Base-by-base conservation (phyloP, 345 rosid species). In the Hirschfeldia incana region DNA sequence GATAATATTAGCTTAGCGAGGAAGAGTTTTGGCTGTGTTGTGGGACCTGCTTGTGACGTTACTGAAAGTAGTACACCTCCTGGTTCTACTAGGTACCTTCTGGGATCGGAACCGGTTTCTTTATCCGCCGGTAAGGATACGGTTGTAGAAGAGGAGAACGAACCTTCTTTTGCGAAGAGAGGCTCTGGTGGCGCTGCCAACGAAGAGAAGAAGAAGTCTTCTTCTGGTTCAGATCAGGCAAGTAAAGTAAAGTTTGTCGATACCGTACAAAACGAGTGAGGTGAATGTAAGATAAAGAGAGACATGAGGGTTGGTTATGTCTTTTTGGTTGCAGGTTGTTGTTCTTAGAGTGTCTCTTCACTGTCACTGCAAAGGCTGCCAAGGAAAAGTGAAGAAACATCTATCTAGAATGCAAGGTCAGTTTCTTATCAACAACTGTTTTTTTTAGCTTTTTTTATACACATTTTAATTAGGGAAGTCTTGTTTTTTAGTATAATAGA, bases 361-460 rank as follows among this genome's bases (percentile, higher is more conserved):
- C 60, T 79, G 82, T 29, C 75, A 79, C 81, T 92, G 97, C 86
- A 92, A 79, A 91, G 98, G 94, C 51, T 94, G 97, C 71, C 86
- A 88, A 83, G 91, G 93, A 70, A 92, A 92, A 92, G 83, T 92
- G 42, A 91, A 87, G 84, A 94, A 94, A 83, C 94, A 92, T 89
- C 78, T 92, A 61, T 94, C 98, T 55, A 92, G 83, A 91, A 94
- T 94, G 97, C 85, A 89, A 87, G 98, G 98, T 94, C 8, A 32
- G 44, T 29, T 2, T 68, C 65, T 59, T 59, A 26, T 9, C 13
- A 21, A 21, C 62, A 58, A 21, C 3, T 59, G 1, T 26, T 26
- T 21, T 66, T 37, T 37, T 4, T 34, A 33, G 15, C 15, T 4
- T 17, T 1, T 11, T 27, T 2, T 12, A 9, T 5, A 26, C 28